Evolutionary conservation across 768 basidiomycete species (phyloP).

Genomic region (Boletus barrowsii): DNA sequence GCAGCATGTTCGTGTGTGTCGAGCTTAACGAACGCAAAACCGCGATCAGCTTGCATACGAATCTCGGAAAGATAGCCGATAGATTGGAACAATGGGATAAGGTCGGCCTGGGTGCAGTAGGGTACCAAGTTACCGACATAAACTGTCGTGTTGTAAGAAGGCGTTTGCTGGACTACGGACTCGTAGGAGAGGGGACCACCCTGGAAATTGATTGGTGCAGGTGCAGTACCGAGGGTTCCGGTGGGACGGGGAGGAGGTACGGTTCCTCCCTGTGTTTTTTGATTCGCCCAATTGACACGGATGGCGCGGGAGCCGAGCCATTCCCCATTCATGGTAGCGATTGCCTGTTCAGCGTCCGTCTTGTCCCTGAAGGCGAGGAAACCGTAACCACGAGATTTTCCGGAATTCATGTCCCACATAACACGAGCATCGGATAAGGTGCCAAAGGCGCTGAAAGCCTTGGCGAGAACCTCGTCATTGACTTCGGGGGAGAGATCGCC

Average conservation of each 20-base stretch:
- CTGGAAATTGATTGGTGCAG: constrained; percentile 89
- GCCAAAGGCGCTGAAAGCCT: constrained; percentile 97
- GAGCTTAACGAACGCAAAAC: constrained; percentile 98
- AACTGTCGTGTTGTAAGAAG: constrained; percentile 91
- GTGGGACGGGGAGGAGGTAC: constrained; percentile 39
- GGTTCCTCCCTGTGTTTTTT: constrained; percentile 81
- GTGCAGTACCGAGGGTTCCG: constrained; percentile 57
- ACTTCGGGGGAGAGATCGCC: constrained; percentile 99
- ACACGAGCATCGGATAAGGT: constrained; percentile 96
- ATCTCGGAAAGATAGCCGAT: constrained; percentile 99
- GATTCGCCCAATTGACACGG: constrained; percentile 99
- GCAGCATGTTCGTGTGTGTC: constrained; percentile 99
- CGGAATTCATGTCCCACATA: constrained; percentile 99
- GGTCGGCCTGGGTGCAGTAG: constrained; percentile 94
- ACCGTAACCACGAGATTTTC: constrained; percentile 96
- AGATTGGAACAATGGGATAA: constrained; percentile 96
- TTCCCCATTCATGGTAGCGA: constrained; percentile 99
- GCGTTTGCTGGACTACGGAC: constrained; percentile 89
- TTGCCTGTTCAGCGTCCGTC: constrained; percentile 98
- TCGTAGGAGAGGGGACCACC: constrained; percentile 90
- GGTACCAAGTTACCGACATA: constrained; percentile 99
- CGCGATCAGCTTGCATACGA: constrained; percentile 98
- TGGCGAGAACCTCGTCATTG: constrained; percentile 93
- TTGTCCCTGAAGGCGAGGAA: constrained; percentile 99
- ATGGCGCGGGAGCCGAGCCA: constrained; percentile 98